These are phyloP conservation scores for Lepidium sativum DNA, from an alignment of 345 rosid species.

Conservation along the genomic window DNA sequence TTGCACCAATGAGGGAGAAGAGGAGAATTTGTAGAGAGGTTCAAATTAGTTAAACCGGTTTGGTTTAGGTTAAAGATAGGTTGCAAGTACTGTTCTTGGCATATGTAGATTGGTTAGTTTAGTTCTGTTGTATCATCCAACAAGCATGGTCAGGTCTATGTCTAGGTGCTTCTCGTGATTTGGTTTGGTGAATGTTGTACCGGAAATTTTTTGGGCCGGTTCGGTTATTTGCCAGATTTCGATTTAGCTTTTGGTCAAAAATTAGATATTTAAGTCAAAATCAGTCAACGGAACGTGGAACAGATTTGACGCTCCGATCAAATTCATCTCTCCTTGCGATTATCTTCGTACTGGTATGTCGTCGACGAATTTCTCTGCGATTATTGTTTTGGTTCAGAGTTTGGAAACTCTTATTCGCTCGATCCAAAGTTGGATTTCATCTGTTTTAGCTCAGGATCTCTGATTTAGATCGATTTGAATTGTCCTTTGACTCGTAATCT, in stretches of 20 bases:
- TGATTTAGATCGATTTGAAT: too few species aligned
- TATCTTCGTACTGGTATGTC: neutral
- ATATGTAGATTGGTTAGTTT: neutral
- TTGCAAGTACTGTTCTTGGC: constrained; percentile 16
- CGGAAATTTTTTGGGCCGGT: neutral
- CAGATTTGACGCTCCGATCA: neutral
- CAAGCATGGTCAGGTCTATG: constrained; percentile 21
- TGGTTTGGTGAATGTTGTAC: neutral
- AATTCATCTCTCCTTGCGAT: neutral
- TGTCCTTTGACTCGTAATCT: too few species aligned
- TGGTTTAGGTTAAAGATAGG: constrained; percentile 22
- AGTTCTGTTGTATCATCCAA: neutral
- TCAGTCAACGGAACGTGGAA: constrained; percentile 3
- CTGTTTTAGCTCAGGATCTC: neutral
- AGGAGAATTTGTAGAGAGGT: constrained; percentile 3
- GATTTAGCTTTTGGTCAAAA: too few species aligned
- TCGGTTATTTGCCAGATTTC: neutral
- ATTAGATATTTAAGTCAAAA: neutral
- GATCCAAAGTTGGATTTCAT: neutral
- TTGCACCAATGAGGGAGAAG: neutral
- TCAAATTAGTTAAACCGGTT: constrained; percentile 9
- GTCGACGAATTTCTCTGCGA: neutral
- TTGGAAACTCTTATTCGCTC: neutral
- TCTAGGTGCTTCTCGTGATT: neutral
- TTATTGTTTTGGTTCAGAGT: neutral